These are phyloP conservation scores for Phytopythium litorale DNA, from an alignment of 352 stramenopile genomes.

Conservation along the genomic window DNA sequence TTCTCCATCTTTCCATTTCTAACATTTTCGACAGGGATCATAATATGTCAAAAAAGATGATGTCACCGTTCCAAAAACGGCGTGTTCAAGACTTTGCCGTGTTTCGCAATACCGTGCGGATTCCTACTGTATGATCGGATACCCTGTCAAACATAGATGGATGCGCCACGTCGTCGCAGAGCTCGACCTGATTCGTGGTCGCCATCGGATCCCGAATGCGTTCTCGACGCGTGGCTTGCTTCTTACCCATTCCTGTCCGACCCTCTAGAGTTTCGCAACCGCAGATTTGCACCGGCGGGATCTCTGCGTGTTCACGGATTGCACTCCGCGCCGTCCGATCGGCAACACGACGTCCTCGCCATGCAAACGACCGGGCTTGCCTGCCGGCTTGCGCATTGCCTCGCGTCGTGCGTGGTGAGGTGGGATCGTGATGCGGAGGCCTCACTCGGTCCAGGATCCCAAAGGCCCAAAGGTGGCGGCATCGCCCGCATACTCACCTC, in stretches of 20 bases:
- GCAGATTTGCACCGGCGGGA: background rate
- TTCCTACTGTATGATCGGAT: background rate
- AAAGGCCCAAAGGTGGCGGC: background rate
- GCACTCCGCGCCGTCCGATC: background rate
- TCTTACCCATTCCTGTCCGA: background rate
- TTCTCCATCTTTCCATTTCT: background rate
- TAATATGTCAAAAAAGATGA: no score
- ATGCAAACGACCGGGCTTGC: background rate
- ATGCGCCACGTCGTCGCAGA: background rate
- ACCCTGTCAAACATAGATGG: background rate
- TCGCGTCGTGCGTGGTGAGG: background rate
- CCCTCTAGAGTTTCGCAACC: background rate
- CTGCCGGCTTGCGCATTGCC: slow-evolving; percentile 1
- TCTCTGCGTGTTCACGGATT: background rate
- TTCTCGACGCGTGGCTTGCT: background rate
- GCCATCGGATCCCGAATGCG: no score
- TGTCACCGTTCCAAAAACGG: background rate
- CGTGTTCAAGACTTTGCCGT: slow-evolving; percentile 4
- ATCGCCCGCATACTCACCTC: background rate
- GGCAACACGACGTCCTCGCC: background rate
- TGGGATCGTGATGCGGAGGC: background rate
- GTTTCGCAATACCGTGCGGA: slow-evolving; percentile 2
- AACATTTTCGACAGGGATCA: background rate
- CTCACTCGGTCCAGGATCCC: no score
- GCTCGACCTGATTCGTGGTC: background rate